Evolutionary conservation across 306 rosid genomes (phyloP).

Genomic region (Cicer judaicum): DNA sequence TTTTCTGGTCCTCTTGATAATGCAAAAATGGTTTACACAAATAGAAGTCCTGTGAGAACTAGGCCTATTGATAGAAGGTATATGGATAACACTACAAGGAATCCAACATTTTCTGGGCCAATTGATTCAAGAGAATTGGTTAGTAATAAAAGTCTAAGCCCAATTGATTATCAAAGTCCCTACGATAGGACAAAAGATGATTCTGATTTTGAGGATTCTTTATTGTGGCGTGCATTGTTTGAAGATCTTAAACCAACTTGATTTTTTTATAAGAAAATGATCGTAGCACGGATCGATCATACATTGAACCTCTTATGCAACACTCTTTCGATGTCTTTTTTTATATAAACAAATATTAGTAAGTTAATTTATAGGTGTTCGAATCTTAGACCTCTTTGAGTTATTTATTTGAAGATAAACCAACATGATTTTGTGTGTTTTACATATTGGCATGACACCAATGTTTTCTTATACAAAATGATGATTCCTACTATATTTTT

Average conservation of each 20-base stretch:
- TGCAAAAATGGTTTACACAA: slow-evolving; percentile 48
- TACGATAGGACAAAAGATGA: slow-evolving; percentile 51
- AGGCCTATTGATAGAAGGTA: slow-evolving; percentile 46
- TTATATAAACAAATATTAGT: no score
- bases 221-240: slow-evolving; percentile 74
- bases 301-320: no score
- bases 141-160: slow-evolving; percentile 39
- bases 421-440: background rate
- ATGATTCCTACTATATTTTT: background rate
- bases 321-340: no score
- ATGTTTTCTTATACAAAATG: background rate
- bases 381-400: no score
- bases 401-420: no score
- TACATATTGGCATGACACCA: background rate
- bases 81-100: slow-evolving; percentile 39
- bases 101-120: slow-evolving; percentile 54
- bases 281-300: no score
- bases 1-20: slow-evolving; percentile 85
- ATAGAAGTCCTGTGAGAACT: slow-evolving; percentile 49
- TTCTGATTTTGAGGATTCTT: slow-evolving; percentile 59
- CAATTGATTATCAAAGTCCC: slow-evolving; percentile 46
- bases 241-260: slow-evolving; percentile 88
- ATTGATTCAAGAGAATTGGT: no score
- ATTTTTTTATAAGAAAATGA: background rate
- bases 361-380: no score